Conservation (phyloP, 1,284 basidiomycete genomes). For the Athelia sp. region DNA sequence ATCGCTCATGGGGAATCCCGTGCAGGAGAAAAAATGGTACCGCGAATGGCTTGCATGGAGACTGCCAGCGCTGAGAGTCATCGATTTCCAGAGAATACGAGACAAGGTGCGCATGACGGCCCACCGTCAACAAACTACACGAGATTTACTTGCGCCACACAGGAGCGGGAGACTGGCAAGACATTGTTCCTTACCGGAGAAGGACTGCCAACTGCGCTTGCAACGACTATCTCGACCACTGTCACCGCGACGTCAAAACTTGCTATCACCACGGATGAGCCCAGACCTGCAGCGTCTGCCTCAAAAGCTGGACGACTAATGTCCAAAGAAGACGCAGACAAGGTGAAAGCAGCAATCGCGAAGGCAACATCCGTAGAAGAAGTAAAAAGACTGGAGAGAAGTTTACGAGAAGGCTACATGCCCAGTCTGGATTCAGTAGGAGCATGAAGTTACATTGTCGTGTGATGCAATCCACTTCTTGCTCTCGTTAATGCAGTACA, state of each 20-base stretch:
- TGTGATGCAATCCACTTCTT: not conserved
- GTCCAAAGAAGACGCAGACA: slow-evolving; percentile 89
- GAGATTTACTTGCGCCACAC: slow-evolving; percentile 8
- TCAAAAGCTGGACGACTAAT: slow-evolving; percentile 79
- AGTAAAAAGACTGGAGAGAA: slow-evolving; percentile 82
- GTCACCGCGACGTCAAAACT: slow-evolving; percentile 62
- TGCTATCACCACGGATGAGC: slow-evolving; percentile 62
- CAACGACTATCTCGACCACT: slow-evolving; percentile 70
- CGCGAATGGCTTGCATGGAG: slow-evolving; percentile 90
- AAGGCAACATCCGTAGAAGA: slow-evolving; percentile 90
- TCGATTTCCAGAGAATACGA: slow-evolving; percentile 96
- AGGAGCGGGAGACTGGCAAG: slow-evolving; percentile 77
- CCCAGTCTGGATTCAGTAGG: slow-evolving; percentile 73
- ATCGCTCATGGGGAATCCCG: slow-evolving; percentile 86
- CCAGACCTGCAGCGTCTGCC: slow-evolving; percentile 52
- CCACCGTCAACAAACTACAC: slow-evolving; percentile 11
- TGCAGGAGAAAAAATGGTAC: slow-evolving; percentile 93
- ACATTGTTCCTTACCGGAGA: slow-evolving; percentile 75
- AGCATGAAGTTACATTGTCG: slow-evolving; percentile 39
- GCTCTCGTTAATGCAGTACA: not conserved
- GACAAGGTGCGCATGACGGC: slow-evolving; percentile 73
- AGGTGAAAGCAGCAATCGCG: slow-evolving; percentile 87
- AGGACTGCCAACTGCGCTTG: slow-evolving; percentile 75
- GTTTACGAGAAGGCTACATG: slow-evolving; percentile 82
- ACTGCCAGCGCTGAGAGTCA: slow-evolving; percentile 81